phyloP scores from a whole-genome alignment of 108 stramenopile genomes.

The Asterionellopsis glacialis region DNA sequence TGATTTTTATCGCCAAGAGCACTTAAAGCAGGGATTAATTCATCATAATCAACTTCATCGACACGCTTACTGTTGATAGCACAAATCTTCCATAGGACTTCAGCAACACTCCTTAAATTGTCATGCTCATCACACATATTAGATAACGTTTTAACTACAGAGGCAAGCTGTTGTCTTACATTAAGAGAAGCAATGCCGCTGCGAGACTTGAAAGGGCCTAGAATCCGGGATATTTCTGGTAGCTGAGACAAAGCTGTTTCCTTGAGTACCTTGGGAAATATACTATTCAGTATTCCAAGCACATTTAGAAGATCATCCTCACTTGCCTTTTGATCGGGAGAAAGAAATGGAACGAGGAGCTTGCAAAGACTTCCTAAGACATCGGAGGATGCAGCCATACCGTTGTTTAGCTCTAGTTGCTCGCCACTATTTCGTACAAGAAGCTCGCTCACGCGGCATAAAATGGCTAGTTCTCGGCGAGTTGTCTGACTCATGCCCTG shows the following conservation, averaged over 20 bases:
- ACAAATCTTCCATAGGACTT: constrained; percentile 38
- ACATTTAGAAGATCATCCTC: constrained; percentile 40
- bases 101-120: constrained; percentile 19
- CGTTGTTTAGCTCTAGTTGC: not conserved
- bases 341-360: constrained; percentile 65
- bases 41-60: constrained; percentile 76
- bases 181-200: constrained; percentile 44
- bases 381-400: not conserved
- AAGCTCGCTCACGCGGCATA: constrained; percentile 69
- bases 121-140: not conserved
- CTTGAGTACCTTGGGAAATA: constrained; percentile 39
- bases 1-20: constrained; percentile 30
- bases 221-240: constrained; percentile 34
- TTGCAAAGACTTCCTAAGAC: constrained; percentile 41
- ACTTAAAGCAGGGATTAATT: constrained; percentile 65
- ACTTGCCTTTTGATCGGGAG: constrained; percentile 39
- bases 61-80: constrained; percentile 55
- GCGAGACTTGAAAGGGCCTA: constrained; percentile 64
- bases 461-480: constrained; percentile 53
- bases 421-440: constrained; percentile 24
- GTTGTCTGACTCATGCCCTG: constrained; percentile 21
- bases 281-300: constrained; percentile 51
- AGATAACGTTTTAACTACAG: constrained; percentile 8
- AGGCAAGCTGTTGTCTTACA: constrained; percentile 31
- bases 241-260: constrained; percentile 35